A percentile compares a stretch with the other conserved stretches of the same genome.
These are phyloP conservation scores for Cyclotella sp. DNA, from an alignment of 108 stramenopile species.

Conservation along the genomic window DNA sequence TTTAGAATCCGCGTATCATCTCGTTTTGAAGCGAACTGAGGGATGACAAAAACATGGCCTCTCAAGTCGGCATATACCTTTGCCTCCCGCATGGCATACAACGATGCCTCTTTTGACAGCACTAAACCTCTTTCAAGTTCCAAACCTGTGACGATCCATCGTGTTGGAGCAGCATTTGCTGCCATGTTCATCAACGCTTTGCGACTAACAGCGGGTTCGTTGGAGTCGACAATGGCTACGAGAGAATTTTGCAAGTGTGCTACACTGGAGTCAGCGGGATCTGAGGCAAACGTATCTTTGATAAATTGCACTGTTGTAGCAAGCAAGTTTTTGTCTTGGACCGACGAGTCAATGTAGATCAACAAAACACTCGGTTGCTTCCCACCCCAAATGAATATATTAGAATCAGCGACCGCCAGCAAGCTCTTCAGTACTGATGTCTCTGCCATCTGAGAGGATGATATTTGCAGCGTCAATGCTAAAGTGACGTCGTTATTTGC, in stretches of 20 bases:
- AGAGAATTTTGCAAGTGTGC: conserved; percentile 56
- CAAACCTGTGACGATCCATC: conserved; percentile 82
- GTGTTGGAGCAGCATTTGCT: conserved; percentile 72
- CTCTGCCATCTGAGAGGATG: conserved; percentile 56
- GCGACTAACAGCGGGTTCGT: conserved; percentile 60
- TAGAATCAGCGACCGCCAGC: conserved; percentile 63
- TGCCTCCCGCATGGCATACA: conserved; percentile 62
- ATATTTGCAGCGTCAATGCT: conserved; percentile 77
- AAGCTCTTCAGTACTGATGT: conserved; percentile 46
- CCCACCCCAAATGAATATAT: conserved; percentile 72
- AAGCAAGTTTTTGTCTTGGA: conserved; percentile 8
- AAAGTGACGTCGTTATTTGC: conserved; percentile 72
- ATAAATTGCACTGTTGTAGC: conserved; percentile 36
- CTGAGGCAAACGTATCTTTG: conserved; percentile 33
- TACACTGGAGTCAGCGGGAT: neutral
- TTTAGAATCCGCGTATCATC: conserved; percentile 48
- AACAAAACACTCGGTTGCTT: conserved; percentile 76
- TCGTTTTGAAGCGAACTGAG: conserved; percentile 69
- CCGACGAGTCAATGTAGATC: conserved; percentile 56
- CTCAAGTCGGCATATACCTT: conserved; percentile 50
- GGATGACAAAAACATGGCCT: conserved; percentile 72
- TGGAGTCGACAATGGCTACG: conserved; percentile 58
- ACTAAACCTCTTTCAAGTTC: conserved; percentile 81
- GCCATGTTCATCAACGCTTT: conserved; percentile 91
- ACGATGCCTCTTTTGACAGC: conserved; percentile 70